Conservation (phyloP, 192 early-diverging fungal species). For the Umbelopsis ramanniana region DNA sequence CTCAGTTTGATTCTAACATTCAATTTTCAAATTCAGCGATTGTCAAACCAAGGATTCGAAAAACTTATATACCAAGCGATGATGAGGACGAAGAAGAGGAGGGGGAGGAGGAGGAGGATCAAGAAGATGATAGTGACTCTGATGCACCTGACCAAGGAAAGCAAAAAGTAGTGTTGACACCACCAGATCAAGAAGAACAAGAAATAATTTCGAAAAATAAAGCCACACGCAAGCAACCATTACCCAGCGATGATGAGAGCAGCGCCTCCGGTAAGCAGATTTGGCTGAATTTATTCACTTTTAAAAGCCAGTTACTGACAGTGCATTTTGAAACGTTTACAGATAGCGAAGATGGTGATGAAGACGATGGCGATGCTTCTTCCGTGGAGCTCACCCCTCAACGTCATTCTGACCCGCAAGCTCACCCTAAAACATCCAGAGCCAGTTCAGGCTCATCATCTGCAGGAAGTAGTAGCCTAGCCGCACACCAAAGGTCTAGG, state of each 20-base stretch:
- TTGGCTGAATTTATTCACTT: neutral
- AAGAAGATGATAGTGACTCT: no score
- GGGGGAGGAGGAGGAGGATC: conserved; percentile 27
- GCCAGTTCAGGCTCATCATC: neutral
- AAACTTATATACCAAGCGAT: conserved; percentile 28
- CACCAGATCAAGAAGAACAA: neutral
- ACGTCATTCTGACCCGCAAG: neutral
- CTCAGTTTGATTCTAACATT: conserved; percentile 21
- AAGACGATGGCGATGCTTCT: conserved; percentile 17
- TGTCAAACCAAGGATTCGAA: conserved; percentile 17
- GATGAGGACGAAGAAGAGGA: conserved; percentile 36
- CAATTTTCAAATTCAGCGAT: conserved; percentile 22
- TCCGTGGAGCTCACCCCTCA: neutral
- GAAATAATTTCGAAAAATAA: conserved; percentile 5
- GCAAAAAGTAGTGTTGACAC: neutral
- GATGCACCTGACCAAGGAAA: neutral
- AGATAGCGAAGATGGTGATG: conserved; percentile 31
- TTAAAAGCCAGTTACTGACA: conserved; percentile 1
- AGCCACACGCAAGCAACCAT: conserved; percentile 25
- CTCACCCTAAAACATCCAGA: neutral
- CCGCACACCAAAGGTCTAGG: neutral
- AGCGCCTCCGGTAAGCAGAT: conserved; percentile 18
- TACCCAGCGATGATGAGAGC: conserved; percentile 37
- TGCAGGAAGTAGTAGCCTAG: neutral
- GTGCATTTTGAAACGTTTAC: neutral